Base-by-base conservation (phyloP, 108 stramenopile genomes). In the Asterionellopsis glacialis region DNA sequence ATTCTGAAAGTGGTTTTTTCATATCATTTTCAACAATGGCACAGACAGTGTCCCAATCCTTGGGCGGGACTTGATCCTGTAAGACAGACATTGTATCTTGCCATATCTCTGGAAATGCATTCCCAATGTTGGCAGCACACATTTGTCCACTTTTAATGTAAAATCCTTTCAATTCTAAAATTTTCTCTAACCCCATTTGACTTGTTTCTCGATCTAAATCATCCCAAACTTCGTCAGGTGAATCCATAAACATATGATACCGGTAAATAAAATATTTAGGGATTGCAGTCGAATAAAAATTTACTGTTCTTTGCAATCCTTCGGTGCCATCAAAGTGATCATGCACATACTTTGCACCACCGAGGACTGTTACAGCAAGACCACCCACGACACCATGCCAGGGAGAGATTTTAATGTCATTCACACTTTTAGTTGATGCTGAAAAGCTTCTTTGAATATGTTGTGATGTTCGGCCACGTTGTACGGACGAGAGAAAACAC, bases 71-170 rank as follows among this genome's bases (percentile, higher is more conserved):
- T 52, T 81, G 76, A 69, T 90, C 89, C 58, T 94, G 89, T 55
- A 94, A 45, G n/a, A 85, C 80, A 11, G 73, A 58, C 83, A 94
- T 81, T 12, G 89, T 94, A 26, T 90, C 82, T 57, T 76, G 81
- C 93, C 93, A 94, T 38, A 89, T 79, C 48, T 50, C 26, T 14
- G 89, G 89, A 55, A 94, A 88, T n/a, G 87, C 89, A 56, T 82
- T 83, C 9, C 89, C 87, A 51, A 94, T 84, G 50, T 88, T 88
- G 21, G 84, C 80, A 1, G 93, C 93, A 9, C 67, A 63, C 82
- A 94, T 88, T 45, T 94, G 93, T 13, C 93, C 93, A 15, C 59
- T 69, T 50, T 94, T 94, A 58, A 83, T 75, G 59, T 94, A 94
- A 59, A 94, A 90, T 15, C 92, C 92, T 60, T 79, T 67, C 58